Conservation (phyloP, 805 yeast genomes). For the Metschnikowia continentalis region DNA sequence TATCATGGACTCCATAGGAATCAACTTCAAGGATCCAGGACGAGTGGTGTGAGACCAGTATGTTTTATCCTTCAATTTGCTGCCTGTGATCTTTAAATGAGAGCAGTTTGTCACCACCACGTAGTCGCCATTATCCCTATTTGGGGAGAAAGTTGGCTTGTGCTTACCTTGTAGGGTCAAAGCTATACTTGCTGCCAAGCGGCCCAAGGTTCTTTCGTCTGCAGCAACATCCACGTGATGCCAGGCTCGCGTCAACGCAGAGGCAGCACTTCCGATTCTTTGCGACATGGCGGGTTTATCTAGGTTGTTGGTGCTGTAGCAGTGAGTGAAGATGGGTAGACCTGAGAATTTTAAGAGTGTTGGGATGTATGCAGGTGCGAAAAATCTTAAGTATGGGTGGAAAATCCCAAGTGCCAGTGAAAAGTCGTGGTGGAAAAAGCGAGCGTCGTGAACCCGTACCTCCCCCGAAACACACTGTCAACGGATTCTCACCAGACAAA, state of each 20-base stretch:
- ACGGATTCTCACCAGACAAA: slow-evolving; percentile 2
- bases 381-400: neutral
- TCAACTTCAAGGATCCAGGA: slow-evolving; percentile 84
- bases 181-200: slow-evolving; percentile 87
- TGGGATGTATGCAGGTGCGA: neutral
- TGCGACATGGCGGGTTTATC: slow-evolving; percentile 37
- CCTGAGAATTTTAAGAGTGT: slow-evolving; percentile 1
- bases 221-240: slow-evolving; percentile 89
- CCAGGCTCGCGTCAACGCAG: slow-evolving; percentile 85
- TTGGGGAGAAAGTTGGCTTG: slow-evolving; percentile 77
- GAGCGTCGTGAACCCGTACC: neutral
- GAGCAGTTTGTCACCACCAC: slow-evolving; percentile 94
- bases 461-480: neutral
- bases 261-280: slow-evolving; percentile 53
- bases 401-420: neutral
- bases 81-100: slow-evolving; percentile 77
- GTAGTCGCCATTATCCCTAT: slow-evolving; percentile 88
- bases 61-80: slow-evolving; percentile 70
- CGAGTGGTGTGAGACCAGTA: slow-evolving; percentile 87
- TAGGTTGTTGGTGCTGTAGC: neutral
- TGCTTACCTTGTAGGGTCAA: slow-evolving; percentile 92
- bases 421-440: neutral
- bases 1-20: slow-evolving; percentile 74
- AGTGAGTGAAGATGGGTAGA: slow-evolving; percentile 1
- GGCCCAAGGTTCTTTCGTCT: slow-evolving; percentile 84